Evolutionary conservation across 129 eudicot species (phyloP).

Genomic region (Centaurea solstitialis): DNA sequence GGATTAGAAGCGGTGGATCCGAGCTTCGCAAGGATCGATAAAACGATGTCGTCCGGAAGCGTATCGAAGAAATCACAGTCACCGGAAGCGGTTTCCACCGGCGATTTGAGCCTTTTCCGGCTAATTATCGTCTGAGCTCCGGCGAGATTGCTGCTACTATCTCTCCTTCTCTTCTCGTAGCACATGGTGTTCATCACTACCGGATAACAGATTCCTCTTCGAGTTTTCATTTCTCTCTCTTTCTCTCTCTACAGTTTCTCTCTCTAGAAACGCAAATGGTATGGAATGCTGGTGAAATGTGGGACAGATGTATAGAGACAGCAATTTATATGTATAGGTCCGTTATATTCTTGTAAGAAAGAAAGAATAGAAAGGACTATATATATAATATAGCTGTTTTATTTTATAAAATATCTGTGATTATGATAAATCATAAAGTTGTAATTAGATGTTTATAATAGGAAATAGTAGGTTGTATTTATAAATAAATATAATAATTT

Average conservation of each 20-base stretch:
- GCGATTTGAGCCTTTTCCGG: conserved; percentile 14
- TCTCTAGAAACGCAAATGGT: background rate
- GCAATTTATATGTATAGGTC: conserved; percentile 7
- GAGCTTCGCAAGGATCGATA: conserved; percentile 61
- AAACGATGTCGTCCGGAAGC: conserved; percentile 74
- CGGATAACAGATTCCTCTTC: conserved; percentile 52
- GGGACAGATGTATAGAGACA: background rate
- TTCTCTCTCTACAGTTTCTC: conserved; percentile 11
- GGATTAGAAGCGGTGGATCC: conserved; percentile 56
- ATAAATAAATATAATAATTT: too few species aligned
- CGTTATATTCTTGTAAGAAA: background rate
- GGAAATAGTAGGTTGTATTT: too few species aligned
- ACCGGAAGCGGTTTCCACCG: background rate
- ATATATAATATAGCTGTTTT: too few species aligned
- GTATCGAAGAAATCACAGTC: conserved; percentile 50
- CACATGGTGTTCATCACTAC: conserved; percentile 7
- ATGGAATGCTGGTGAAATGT: background rate
- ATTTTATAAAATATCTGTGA: too few species aligned
- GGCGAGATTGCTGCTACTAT: conserved; percentile 14
- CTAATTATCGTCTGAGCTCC: conserved; percentile 2
- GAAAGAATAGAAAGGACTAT: too few species aligned
- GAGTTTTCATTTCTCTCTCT: conserved; percentile 50
- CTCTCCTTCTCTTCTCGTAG: conserved; percentile 24
- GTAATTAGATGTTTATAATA: too few species aligned
- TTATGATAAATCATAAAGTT: too few species aligned